Conservation (phyloP, 331 rosid species). For the Quercus tomentella region DNA sequence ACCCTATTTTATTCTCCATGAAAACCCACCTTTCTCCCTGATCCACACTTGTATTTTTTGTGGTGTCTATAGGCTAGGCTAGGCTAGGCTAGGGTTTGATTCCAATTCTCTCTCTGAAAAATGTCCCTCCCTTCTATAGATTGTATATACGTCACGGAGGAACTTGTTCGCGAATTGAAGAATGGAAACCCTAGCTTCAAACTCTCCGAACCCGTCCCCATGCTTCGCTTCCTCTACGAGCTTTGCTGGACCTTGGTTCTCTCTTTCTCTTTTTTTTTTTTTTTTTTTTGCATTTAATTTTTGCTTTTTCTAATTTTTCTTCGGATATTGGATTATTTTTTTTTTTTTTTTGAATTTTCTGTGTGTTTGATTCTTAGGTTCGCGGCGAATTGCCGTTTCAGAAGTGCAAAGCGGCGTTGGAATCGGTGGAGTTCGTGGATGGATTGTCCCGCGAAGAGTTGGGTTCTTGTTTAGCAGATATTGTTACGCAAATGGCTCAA, state of each 20-base stretch:
- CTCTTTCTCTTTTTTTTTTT: no score
- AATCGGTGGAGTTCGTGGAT: conserved; percentile 63
- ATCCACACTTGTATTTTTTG: background rate
- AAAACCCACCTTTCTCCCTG: background rate
- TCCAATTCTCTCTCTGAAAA: background rate
- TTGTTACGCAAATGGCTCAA: conserved; percentile 90
- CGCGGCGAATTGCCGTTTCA: conserved; percentile 89
- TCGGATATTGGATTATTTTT: conserved; percentile 11
- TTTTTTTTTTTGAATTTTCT: background rate
- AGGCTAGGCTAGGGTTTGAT: conserved; percentile 15
- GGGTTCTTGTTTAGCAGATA: conserved; percentile 86
- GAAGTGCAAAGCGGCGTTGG: conserved; percentile 84
- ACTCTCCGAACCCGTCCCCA: conserved; percentile 60
- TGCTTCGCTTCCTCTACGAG: conserved; percentile 94
- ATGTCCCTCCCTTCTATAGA: conserved; percentile 80
- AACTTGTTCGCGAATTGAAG: conserved; percentile 84
- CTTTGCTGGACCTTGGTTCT: conserved; percentile 86
- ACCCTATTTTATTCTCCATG: no score
- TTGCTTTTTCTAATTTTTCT: background rate
- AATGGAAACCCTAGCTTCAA: conserved; percentile 58
- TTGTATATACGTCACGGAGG: conserved; percentile 62
- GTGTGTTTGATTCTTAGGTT: conserved; percentile 46
- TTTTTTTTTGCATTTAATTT: background rate
- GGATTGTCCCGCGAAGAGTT: conserved; percentile 49
- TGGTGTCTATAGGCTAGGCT: background rate